Evolutionary conservation across 345 rosid species (phyloP).

Genomic region (Sonneratia alba): DNA sequence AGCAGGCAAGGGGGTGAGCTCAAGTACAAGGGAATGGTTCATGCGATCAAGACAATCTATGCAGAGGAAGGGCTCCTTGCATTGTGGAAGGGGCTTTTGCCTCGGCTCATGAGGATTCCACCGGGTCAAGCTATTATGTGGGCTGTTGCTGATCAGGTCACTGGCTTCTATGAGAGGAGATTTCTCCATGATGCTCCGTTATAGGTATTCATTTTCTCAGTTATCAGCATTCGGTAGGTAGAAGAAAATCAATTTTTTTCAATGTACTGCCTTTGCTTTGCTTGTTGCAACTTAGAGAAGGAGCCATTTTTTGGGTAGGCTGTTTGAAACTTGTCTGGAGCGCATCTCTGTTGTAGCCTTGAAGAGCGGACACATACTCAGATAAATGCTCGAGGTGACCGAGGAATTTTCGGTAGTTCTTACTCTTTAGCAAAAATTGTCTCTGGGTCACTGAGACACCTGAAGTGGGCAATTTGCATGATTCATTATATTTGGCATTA

Average conservation of each 20-base stretch:
- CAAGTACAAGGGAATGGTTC: slow-evolving; percentile 87
- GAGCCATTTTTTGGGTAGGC: neutral
- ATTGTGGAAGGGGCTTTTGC: slow-evolving; percentile 88
- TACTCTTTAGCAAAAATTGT: neutral
- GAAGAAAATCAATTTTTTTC: neutral
- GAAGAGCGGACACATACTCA: neutral
- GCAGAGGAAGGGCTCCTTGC: slow-evolving; percentile 74
- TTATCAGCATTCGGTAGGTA: neutral
- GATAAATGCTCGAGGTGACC: neutral
- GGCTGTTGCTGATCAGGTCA: slow-evolving; percentile 95
- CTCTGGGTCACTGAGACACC: neutral
- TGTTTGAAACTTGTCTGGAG: neutral
- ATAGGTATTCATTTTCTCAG: slow-evolving; percentile 24
- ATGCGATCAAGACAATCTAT: slow-evolving; percentile 73
- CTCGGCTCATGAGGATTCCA: slow-evolving; percentile 93
- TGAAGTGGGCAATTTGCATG: neutral
- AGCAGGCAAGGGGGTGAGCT: slow-evolving; percentile 43
- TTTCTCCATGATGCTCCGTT: slow-evolving; percentile 33
- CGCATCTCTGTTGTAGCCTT: neutral
- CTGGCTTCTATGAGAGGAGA: slow-evolving; percentile 68
- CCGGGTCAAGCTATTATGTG: slow-evolving; percentile 99
- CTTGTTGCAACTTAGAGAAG: no score
- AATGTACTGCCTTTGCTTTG: neutral
- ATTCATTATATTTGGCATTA: neutral
- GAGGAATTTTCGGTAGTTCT: neutral